Base-by-base conservation (phyloP, 2,329 filamentous ascomycete genomes). In the Triangularia verruculosa region DNA sequence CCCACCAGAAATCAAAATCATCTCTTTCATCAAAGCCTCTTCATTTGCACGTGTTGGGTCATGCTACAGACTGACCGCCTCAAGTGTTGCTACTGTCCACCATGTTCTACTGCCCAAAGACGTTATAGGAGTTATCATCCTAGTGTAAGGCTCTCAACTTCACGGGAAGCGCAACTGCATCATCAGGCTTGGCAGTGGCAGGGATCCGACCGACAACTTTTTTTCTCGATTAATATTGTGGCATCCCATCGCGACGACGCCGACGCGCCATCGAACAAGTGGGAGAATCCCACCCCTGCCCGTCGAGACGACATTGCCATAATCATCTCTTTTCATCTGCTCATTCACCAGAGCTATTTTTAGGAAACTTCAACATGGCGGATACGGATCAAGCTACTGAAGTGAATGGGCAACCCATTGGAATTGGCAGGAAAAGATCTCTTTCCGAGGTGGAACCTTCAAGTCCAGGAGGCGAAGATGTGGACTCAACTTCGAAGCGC, bases 391-490 rank as follows among this genome's bases (percentile, higher is more conserved):
- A n/a, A 8, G 2, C 7, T n/a, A 8, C 13, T n/a, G 34, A 6
- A 5, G 34, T 43, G 34, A n/a, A 43, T n/a, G 34, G 17, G 4
- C 4, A 8, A 4, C 34, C 57, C 51, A 3, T 43, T 52, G 24
- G 9, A 59, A 3, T 43, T 52, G 24, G 9, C 34, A 52, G 22
- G 24, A 59, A 59, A 52, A 32, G 39, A 30, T 59, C 57, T 7
- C 57, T 43, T 51, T 27, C 57, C 11, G 57, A 59, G 15, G 34
- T 47, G 34, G 57, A 59, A 30, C 32, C 57, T 27, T 52, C 39
- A 13, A 59, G 32, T 24, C 32, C 57, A 20, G 57, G 12, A 22
- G 57, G 25, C 39, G 34, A 39, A n/a, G 27, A n/a, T 27, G 12
- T 24, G 27, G 34, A 15, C 32, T 47, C 57, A 11, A 47, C 17